Percentiles rank a stretch among this genome's conserved stretches.
These are phyloP conservation scores for Acanthamoeba sp. DNA, from an alignment of 208 protist genomes.

Conservation along the genomic window DNA sequence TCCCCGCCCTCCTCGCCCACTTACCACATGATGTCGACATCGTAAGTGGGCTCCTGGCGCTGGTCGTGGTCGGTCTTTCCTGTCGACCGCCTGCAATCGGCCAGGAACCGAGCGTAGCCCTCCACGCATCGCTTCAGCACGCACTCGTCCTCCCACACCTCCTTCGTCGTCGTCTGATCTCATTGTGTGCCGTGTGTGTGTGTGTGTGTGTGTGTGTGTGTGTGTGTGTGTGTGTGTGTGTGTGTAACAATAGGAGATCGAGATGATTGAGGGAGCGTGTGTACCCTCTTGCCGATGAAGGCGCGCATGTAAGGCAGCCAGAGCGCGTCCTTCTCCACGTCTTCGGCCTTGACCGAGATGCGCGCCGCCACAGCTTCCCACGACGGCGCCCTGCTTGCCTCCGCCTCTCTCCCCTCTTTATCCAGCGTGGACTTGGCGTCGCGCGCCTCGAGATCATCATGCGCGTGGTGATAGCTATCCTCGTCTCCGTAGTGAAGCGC, in stretches of 20 bases:
- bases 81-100: background rate
- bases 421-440: no score
- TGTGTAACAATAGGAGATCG: no score
- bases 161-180: background rate
- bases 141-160: background rate
- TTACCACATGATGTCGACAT: constrained; percentile 33
- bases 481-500: background rate
- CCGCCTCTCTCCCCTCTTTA: no score
- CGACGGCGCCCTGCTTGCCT: background rate
- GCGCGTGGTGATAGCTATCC: background rate
- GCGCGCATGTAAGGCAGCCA: background rate
- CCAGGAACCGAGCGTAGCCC: background rate
- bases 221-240: no score
- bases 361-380: background rate
- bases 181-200: background rate
- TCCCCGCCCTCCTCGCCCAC: no score
- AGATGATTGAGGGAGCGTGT: no score
- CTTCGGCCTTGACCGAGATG: background rate
- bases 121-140: background rate
- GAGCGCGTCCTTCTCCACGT: constrained; percentile 6
- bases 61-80: background rate
- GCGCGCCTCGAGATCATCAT: background rate
- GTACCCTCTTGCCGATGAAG: background rate
- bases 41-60: background rate
- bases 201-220: no score